phyloP scores from a whole-genome alignment of 2,329 filamentous ascomycete genomes.

The Chaetomium olivaceum region DNA sequence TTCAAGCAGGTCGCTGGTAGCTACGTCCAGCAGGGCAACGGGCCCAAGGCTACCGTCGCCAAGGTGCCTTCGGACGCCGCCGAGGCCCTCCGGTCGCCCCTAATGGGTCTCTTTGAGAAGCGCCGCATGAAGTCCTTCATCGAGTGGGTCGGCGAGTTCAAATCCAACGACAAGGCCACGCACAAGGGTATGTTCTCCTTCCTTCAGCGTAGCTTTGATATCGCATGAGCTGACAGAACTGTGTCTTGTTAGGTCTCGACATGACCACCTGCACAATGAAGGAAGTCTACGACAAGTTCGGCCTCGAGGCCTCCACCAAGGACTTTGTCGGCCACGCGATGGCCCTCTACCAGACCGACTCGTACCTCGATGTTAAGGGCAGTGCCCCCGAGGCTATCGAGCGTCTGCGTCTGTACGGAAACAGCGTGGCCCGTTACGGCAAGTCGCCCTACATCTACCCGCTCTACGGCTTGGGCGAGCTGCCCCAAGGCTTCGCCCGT shows the following conservation, averaged over 20 bases:
- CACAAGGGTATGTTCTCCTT: slow-evolving; percentile 74
- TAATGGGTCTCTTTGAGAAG: slow-evolving; percentile 99
- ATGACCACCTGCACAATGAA: slow-evolving; percentile 83
- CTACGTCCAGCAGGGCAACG: slow-evolving; percentile 87
- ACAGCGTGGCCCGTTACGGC: slow-evolving; percentile 95
- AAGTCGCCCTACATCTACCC: slow-evolving; percentile 99
- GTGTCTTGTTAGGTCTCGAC: slow-evolving; percentile 65
- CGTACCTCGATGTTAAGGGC: slow-evolving; percentile 75
- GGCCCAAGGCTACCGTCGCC: slow-evolving; percentile 84
- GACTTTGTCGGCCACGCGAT: slow-evolving; percentile 99
- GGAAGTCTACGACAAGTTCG: slow-evolving; percentile 98
- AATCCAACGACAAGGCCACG: slow-evolving; percentile 75
- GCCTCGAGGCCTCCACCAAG: slow-evolving; percentile 81
- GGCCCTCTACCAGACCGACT: slow-evolving; percentile 90
- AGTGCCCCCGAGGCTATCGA: slow-evolving; percentile 81
- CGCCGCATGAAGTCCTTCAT: slow-evolving; percentile 94
- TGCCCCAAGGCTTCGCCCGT: slow-evolving; percentile 95
- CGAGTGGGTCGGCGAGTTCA: slow-evolving; percentile 89
- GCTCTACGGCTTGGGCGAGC: slow-evolving; percentile 92
- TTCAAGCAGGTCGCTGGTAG: slow-evolving; percentile 95
- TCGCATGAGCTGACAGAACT: background rate
- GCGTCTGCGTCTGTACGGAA: slow-evolving; percentile 93
- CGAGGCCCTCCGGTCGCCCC: slow-evolving; percentile 85
- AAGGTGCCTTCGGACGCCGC: slow-evolving; percentile 93
- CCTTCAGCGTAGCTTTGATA: background rate